Percentiles rank a stretch among this genome's conserved stretches.
phyloP scores from a whole-genome alignment of 148 eudicot genomes.

The Silene conica region DNA sequence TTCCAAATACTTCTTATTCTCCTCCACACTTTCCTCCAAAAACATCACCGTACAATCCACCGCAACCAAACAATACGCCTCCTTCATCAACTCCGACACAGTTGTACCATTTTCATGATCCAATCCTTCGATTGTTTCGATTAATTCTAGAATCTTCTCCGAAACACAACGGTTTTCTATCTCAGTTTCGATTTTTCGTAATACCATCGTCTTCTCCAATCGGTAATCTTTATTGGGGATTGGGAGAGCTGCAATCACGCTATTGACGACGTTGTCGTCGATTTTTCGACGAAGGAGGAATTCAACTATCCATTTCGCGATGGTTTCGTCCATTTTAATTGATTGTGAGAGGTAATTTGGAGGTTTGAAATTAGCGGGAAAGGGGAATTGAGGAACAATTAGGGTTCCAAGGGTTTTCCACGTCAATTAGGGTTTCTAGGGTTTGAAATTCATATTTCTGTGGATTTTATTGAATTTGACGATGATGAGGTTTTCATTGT shows the following conservation, averaged over 20 bases:
- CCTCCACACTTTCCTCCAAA: slow-evolving; percentile 27
- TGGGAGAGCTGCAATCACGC: slow-evolving; percentile 33
- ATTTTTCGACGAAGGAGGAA: slow-evolving; percentile 41
- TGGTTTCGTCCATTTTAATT: slow-evolving; percentile 35
- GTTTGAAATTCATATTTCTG: not conserved
- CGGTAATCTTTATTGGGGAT: slow-evolving; percentile 25
- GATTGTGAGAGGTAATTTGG: not conserved
- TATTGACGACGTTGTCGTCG: slow-evolving; percentile 33
- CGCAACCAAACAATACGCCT: slow-evolving; percentile 60
- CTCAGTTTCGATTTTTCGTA: slow-evolving; percentile 45
- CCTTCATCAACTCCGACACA: slow-evolving; percentile 39
- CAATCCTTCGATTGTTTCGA: slow-evolving; percentile 46
- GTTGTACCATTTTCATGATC: slow-evolving; percentile 24
- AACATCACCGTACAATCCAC: slow-evolving; percentile 52
- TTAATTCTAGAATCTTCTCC: slow-evolving; percentile 34
- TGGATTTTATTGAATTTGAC: not conserved
- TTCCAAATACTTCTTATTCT: slow-evolving; percentile 32
- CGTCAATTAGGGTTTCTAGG: slow-evolving; percentile 2
- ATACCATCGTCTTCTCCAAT: slow-evolving; percentile 38
- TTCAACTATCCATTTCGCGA: slow-evolving; percentile 53
- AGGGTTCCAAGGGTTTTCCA: slow-evolving; percentile 16
- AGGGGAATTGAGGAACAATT: slow-evolving; percentile 3
- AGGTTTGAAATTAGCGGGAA: slow-evolving; percentile 11
- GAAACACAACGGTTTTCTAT: slow-evolving; percentile 20
- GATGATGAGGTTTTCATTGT: not conserved